Percentiles rank a stretch among this genome's conserved stretches.
Evolutionary conservation across 768 basidiomycete genomes (phyloP).

Genomic region (Suillus subluteus): DNA sequence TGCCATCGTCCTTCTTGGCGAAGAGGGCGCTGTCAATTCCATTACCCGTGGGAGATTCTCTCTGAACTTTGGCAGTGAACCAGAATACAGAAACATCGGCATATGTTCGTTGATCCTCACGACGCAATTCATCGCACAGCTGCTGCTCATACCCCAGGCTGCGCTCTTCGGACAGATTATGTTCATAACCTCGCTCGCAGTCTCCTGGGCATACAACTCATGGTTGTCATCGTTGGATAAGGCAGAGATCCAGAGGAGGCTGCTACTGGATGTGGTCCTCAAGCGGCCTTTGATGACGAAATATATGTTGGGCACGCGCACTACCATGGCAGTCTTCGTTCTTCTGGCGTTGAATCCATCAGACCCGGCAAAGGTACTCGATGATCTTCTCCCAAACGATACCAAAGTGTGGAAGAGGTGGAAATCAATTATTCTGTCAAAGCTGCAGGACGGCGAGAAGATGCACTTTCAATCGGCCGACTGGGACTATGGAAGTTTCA

Average conservation of each 20-base stretch:
- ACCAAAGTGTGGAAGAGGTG: conserved; percentile 34
- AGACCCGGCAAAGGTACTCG: conserved; percentile 23
- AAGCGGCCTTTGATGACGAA: conserved; percentile 26
- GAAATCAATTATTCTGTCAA: conserved; percentile 24
- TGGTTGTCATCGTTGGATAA: conserved; percentile 43
- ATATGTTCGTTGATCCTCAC: conserved; percentile 36
- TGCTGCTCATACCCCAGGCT: conserved; percentile 38
- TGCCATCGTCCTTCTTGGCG: conserved; percentile 32
- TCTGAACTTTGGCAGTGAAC: conserved; percentile 29
- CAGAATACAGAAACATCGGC: conserved; percentile 32
- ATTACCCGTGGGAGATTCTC: conserved; percentile 37
- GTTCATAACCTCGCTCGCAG: conserved; percentile 36
- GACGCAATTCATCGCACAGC: conserved; percentile 37
- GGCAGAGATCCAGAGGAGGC: conserved; percentile 29
- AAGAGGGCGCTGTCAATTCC: conserved; percentile 34
- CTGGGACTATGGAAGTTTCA: conserved; percentile 25
- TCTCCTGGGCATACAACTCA: conserved; percentile 41
- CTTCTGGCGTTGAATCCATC: conserved; percentile 27
- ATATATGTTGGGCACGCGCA: conserved; percentile 30
- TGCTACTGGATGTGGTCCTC: conserved; percentile 30
- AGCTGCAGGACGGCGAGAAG: conserved; percentile 22
- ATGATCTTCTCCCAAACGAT: conserved; percentile 32
- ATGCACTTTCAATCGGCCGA: conserved; percentile 26
- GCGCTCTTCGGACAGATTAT: conserved; percentile 39
- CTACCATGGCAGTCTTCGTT: conserved; percentile 27